Percentiles rank a stretch among this genome's conserved stretches.
These are phyloP conservation scores for Dentipellis sp. DNA, from an alignment of 768 basidiomycete genomes.

Conservation along the genomic window DNA sequence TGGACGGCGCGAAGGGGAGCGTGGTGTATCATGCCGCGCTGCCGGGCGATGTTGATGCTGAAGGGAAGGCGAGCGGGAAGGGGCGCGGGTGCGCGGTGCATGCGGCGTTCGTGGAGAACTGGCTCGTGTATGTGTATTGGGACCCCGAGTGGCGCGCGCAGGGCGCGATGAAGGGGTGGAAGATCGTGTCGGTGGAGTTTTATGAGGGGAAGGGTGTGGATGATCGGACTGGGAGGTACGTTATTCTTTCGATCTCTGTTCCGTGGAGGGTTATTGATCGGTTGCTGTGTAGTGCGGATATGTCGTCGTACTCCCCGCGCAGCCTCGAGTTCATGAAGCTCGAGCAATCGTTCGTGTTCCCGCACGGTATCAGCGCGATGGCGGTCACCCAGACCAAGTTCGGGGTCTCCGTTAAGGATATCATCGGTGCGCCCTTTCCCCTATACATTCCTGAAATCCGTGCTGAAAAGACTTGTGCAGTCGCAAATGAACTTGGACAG, in stretches of 20 bases:
- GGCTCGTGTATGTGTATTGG: constrained; percentile 86
- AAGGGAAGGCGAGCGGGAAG: no score
- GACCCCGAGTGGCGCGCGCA: constrained; percentile 41
- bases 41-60: constrained; percentile 25
- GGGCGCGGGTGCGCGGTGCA: constrained; percentile 52
- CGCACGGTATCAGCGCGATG: constrained; percentile 59
- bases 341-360: constrained; percentile 64
- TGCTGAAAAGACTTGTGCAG: constrained; percentile 28
- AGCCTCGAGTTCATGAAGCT: constrained; percentile 45
- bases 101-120: constrained; percentile 74
- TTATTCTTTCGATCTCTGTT: background rate
- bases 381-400: constrained; percentile 76
- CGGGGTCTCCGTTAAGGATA: constrained; percentile 79
- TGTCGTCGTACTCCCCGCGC: constrained; percentile 46
- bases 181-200: constrained; percentile 76
- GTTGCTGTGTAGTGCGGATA: constrained; percentile 35
- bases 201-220: constrained; percentile 70
- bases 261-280: background rate
- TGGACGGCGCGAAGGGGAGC: constrained; percentile 76
- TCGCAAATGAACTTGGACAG: constrained; percentile 67
- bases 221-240: constrained; percentile 66
- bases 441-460: background rate
- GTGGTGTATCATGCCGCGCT: constrained; percentile 60
- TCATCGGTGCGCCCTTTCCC: constrained; percentile 58
- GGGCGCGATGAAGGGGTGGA: constrained; percentile 53